Evolutionary conservation across 257 asterid species (phyloP).

Genomic region (Plantago major): DNA sequence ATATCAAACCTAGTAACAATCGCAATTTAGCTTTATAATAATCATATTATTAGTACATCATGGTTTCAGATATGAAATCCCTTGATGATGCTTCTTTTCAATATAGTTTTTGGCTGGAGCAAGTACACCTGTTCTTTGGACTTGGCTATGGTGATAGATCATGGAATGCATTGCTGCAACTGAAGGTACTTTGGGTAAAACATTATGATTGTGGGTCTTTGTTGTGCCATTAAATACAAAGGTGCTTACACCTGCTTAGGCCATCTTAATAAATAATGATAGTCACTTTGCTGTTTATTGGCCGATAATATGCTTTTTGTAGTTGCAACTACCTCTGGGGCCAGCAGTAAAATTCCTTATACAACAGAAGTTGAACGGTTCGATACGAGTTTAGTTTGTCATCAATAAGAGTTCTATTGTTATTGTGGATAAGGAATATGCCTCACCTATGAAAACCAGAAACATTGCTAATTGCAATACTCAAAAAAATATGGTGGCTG

Average conservation of each 20-base stretch:
- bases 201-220: conserved; percentile 5
- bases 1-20: no score
- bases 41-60: conserved; percentile 5
- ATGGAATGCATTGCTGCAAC: conserved; percentile 53
- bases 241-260: no score
- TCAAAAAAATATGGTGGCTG: no score
- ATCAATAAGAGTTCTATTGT: no score
- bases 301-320: no score
- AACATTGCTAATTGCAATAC: no score
- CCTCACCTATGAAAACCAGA: no score
- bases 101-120: conserved; percentile 72
- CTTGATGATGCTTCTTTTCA: conserved; percentile 11
- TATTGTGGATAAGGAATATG: no score
- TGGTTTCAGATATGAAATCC: neutral
- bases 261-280: neutral
- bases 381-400: no score
- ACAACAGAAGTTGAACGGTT: no score
- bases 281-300: neutral
- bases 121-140: conserved; percentile 52
- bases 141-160: conserved; percentile 47
- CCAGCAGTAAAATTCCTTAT: no score
- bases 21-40: neutral
- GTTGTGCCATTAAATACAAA: conserved; percentile 13
- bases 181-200: conserved; percentile 46
- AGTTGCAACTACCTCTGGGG: no score